Conservation (phyloP, 108 stramenopile species). For the Pseudonitzschia multiseries region DNA sequence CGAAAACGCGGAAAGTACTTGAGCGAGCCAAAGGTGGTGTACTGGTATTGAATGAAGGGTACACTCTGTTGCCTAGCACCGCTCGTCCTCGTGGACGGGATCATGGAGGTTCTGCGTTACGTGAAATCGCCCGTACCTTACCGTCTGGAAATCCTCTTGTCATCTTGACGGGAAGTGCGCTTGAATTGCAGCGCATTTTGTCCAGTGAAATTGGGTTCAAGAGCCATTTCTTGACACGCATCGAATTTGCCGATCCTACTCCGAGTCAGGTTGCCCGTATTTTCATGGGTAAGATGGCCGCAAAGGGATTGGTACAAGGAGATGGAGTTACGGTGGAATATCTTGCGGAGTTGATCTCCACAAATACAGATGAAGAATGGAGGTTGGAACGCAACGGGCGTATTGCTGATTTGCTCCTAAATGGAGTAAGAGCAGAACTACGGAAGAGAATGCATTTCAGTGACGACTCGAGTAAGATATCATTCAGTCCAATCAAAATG, state of each 20-base stretch:
- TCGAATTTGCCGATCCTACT: conserved; percentile 82
- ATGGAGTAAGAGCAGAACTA: conserved; percentile 67
- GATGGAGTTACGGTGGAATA: conserved; percentile 76
- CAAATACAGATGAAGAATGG: conserved; percentile 84
- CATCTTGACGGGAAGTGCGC: conserved; percentile 66
- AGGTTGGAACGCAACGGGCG: conserved; percentile 79
- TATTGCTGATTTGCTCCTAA: conserved; percentile 72
- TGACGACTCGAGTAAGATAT: conserved; percentile 54
- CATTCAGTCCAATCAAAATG: conserved; percentile 57
- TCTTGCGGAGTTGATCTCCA: conserved; percentile 66
- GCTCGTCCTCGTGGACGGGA: conserved; percentile 78
- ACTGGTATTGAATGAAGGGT: conserved; percentile 78
- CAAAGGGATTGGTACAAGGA: conserved; percentile 67
- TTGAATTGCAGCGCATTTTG: conserved; percentile 76
- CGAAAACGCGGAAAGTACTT: conserved; percentile 69
- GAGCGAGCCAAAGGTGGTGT: conserved; percentile 78
- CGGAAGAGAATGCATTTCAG: conserved; percentile 57
- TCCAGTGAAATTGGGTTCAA: conserved; percentile 84
- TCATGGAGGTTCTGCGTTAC: conserved; percentile 80
- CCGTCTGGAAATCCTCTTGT: conserved; percentile 71
- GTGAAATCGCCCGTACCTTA: conserved; percentile 66
- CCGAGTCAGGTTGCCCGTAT: conserved; percentile 76
- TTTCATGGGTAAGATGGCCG: conserved; percentile 68
- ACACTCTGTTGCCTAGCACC: conserved; percentile 76
- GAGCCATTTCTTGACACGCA: conserved; percentile 64